phyloP scores from a whole-genome alignment of 2,329 filamentous ascomycete species.

The Trichoderma sp. region DNA sequence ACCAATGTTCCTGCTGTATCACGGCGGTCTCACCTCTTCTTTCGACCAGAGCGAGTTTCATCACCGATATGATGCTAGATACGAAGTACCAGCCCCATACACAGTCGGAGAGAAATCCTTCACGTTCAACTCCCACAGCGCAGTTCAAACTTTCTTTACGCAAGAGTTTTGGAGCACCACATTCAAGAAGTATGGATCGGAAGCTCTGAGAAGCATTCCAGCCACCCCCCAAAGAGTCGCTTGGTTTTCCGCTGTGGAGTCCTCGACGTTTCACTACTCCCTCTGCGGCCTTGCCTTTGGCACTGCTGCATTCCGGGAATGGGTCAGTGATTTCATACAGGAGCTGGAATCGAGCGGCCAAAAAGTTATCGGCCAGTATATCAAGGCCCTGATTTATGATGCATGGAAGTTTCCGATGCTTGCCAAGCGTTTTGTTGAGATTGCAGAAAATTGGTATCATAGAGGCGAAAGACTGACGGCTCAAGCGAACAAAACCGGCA shows the following conservation, averaged over 20 bases:
- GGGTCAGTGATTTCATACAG: background rate
- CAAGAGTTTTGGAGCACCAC: constrained; percentile 29
- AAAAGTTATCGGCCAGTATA: constrained; percentile 21
- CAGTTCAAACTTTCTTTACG: constrained; percentile 24
- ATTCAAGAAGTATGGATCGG: constrained; percentile 27
- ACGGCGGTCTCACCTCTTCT: background rate
- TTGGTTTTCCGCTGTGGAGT: constrained; percentile 18
- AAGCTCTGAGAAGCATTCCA: constrained; percentile 23
- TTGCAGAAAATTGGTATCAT: constrained; percentile 2
- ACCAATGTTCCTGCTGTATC: constrained; percentile 22
- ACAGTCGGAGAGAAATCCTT: background rate
- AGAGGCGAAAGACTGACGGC: background rate
- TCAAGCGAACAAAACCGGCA: background rate
- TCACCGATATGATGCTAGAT: background rate
- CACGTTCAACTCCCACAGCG: constrained; percentile 21
- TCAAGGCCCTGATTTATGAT: constrained; percentile 24
- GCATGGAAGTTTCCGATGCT: constrained; percentile 21
- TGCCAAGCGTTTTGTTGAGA: constrained; percentile 16
- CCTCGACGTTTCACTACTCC: background rate
- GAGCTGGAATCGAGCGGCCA: background rate
- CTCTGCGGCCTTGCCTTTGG: constrained; percentile 1
- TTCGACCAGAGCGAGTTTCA: background rate
- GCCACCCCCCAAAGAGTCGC: constrained; percentile 23
- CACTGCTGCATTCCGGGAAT: background rate
- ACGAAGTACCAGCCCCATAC: background rate